phyloP scores from a whole-genome alignment of 1,284 basidiomycete species.

The Leccinum cinnamomeum region DNA sequence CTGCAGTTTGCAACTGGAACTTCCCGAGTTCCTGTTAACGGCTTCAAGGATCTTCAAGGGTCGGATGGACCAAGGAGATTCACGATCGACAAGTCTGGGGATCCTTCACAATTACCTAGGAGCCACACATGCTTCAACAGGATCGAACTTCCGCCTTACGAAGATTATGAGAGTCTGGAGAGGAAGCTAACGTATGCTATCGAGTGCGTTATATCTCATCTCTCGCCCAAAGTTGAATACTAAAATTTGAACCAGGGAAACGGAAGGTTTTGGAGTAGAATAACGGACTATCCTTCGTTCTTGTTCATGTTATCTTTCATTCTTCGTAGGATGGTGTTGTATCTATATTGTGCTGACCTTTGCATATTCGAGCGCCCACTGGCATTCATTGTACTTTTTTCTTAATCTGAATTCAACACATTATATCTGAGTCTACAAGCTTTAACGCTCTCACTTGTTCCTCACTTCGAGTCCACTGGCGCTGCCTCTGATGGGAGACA shows the following conservation, averaged over 20 bases:
- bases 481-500: too few species aligned
- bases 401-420: not conserved
- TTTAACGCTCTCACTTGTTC: not conserved
- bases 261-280: conserved; percentile 54
- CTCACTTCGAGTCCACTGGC: not conserved
- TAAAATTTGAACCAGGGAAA: conserved; percentile 45
- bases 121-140: conserved; percentile 93
- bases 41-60: conserved; percentile 98
- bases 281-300: conserved; percentile 13
- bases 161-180: conserved; percentile 86
- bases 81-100: conserved; percentile 96
- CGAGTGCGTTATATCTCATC: conserved; percentile 55
- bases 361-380: conserved; percentile 1
- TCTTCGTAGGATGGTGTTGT: conserved; percentile 7
- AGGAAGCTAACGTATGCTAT: conserved; percentile 89
- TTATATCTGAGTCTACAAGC: not conserved
- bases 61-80: conserved; percentile 94
- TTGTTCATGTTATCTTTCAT: conserved; percentile 7
- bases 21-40: conserved; percentile 96
- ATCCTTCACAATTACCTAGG: conserved; percentile 86
- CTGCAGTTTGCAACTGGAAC: conserved; percentile 98
- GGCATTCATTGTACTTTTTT: not conserved
- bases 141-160: conserved; percentile 89
- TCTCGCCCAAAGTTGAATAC: not conserved
- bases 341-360: conserved; percentile 16